Conservation (phyloP, 2,329 filamentous ascomycete genomes). For the Phialocephala subalpina region DNA sequence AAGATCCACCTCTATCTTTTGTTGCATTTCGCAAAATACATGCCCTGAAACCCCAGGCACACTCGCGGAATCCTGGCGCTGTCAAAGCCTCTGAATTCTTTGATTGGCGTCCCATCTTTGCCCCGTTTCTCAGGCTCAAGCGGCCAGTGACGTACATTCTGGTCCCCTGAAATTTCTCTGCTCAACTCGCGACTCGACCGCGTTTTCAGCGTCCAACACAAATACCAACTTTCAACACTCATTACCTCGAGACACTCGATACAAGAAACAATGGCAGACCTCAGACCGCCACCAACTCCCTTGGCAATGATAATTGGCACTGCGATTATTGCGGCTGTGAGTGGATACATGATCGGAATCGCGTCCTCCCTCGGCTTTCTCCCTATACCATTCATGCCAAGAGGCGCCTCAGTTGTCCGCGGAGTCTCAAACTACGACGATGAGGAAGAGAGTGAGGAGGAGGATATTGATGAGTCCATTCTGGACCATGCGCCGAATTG, state of each 20-base stretch:
- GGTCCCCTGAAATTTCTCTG: constrained; percentile 16
- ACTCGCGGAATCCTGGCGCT: constrained; percentile 18
- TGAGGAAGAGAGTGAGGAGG: constrained; percentile 73
- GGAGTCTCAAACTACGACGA: constrained; percentile 64
- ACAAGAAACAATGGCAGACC: constrained; percentile 36
- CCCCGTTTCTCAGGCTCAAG: not conserved
- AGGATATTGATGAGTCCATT: constrained; percentile 65
- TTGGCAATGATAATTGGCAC: constrained; percentile 73
- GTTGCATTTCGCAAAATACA: constrained; percentile 24
- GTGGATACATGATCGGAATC: constrained; percentile 84
- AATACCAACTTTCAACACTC: not conserved
- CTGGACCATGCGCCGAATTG: constrained; percentile 75
- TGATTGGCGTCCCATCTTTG: not conserved
- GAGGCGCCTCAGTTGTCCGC: constrained; percentile 46
- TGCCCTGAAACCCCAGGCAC: constrained; percentile 24
- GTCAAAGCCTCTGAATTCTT: constrained; percentile 1
- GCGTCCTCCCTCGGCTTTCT: constrained; percentile 77
- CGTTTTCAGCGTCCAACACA: not conserved
- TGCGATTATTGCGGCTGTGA: constrained; percentile 75
- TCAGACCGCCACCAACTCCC: constrained; percentile 37
- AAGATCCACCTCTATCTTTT: constrained; percentile 15
- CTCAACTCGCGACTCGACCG: not conserved
- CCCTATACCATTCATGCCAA: constrained; percentile 53
- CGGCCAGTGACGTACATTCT: constrained; percentile 8
- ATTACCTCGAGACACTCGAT: not conserved